phyloP scores from a whole-genome alignment of 2,329 filamentous ascomycete species.

The Elsinoe necatrix region DNA sequence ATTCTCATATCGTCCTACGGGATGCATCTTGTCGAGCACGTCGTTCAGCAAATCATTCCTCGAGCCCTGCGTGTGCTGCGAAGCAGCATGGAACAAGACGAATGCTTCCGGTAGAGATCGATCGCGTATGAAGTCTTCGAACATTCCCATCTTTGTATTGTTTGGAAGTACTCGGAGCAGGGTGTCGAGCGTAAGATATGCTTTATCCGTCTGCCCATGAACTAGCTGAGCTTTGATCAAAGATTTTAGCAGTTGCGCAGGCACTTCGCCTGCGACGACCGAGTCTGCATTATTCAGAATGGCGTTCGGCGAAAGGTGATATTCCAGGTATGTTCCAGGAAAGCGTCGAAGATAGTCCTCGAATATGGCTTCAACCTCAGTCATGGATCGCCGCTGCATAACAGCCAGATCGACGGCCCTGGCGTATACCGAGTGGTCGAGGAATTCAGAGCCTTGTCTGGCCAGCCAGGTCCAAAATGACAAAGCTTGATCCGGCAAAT shows the following conservation, averaged over 20 bases:
- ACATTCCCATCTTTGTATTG: conserved; percentile 34
- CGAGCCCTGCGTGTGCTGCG: conserved; percentile 28
- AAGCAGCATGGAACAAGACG: conserved; percentile 41
- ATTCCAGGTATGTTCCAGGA: conserved; percentile 39
- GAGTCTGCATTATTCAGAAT: conserved; percentile 37
- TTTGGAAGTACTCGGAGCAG: conserved; percentile 40
- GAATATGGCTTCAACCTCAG: conserved; percentile 40
- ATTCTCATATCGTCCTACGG: neutral
- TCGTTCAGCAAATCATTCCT: neutral
- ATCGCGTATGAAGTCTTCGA: conserved; percentile 38
- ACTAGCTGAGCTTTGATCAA: conserved; percentile 42
- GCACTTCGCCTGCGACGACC: conserved; percentile 26
- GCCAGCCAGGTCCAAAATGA: conserved; percentile 43
- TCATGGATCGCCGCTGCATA: conserved; percentile 32
- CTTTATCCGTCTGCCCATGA: conserved; percentile 38
- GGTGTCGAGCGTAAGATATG: conserved; percentile 45
- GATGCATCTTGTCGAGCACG: neutral
- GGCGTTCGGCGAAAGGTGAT: conserved; percentile 41
- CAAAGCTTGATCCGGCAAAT: conserved; percentile 32
- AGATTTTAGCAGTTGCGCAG: conserved; percentile 40
- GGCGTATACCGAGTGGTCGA: conserved; percentile 38
- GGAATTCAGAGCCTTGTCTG: conserved; percentile 34
- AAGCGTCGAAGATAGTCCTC: conserved; percentile 38
- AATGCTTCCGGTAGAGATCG: conserved; percentile 41
- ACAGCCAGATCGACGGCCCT: conserved; percentile 43